Percentiles rank a stretch among this genome's conserved stretches.
Evolutionary conservation across 73 alveolate species (phyloP).

Genomic region (Paraurostyla sp.): DNA sequence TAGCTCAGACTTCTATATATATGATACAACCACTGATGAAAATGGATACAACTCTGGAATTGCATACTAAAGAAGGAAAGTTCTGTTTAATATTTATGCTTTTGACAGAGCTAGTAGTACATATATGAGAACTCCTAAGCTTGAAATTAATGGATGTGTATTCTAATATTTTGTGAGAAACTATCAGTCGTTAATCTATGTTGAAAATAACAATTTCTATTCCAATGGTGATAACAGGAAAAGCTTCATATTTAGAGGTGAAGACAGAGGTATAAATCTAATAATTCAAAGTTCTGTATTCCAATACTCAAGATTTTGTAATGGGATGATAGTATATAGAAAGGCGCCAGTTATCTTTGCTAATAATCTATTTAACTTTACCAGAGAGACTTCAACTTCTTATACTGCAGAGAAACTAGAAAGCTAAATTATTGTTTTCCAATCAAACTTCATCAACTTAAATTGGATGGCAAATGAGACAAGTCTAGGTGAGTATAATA

Average conservation of each 20-base stretch:
- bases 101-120: neutral
- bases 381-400: neutral
- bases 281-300: neutral
- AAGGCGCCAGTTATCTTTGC: neutral
- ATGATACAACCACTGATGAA: neutral
- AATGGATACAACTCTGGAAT: neutral
- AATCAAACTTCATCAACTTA: neutral
- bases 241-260: neutral
- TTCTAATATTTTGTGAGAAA: neutral
- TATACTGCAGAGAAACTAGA: neutral
- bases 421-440: neutral
- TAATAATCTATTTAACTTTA: neutral
- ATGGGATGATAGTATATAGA: constrained; percentile 41
- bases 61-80: constrained; percentile 1
- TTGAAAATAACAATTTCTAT: constrained; percentile 14
- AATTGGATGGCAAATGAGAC: constrained; percentile 11
- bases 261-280: constrained; percentile 7
- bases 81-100: constrained; percentile 12
- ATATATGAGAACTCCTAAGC: neutral
- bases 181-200: constrained; percentile 22
- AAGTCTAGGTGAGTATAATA: neutral
- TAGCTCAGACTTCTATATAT: neutral
- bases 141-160: neutral
- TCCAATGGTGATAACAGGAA: neutral
- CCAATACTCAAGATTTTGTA: constrained; percentile 33